Base-by-base conservation (phyloP, 371 early-diverging fungal species). In the Apophysomyces sp. region DNA sequence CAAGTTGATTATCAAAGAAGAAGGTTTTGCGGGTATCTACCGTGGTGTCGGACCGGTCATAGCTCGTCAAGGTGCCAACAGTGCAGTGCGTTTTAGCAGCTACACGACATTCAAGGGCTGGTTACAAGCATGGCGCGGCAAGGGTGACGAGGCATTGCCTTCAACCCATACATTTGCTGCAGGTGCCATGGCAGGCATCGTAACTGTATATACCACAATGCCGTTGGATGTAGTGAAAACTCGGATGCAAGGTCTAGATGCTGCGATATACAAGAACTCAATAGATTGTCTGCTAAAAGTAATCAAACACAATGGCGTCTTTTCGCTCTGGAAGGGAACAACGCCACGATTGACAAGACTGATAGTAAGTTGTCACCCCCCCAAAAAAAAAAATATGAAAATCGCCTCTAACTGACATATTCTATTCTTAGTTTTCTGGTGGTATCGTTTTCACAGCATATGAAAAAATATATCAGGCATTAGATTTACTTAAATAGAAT, bases 161-260 rank as follows among this genome's bases (percentile, higher is more conserved):
- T 81, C 90, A 41, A 64, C 82, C 5, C 76, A 85, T 44, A 85
- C 86, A 1, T 94, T 94, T 77, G 86, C 68, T 2, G 87, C 89
- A 27, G 94, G 95, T 44, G 86, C 85, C 57, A 68, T 89, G 51
- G 97, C 97, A 0, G 98, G 98, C 8, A 89, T 87, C 56, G 84
- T 94, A 26, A 96, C 96, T 2, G 96, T 96, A 0, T 95, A 95
- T 64, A 74, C 92, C 0, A 97, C 98, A 0, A 95, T 95, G 97
- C 97, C 97, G 3, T 62, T 97, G 29, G 98, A 96, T 74, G 95
- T 94, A 1, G 83, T 96, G 60, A 97, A 97, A 74, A 97, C 98
- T 1, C 88, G 92, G 59, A 92, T 96, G 94, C 98, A 97, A 72
- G 87, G 89, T 15, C 67, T 90, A 9, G 80, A 86, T 44, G 93